Conservation (phyloP, 2,329 filamentous ascomycete genomes). For the Fusarium sp. region DNA sequence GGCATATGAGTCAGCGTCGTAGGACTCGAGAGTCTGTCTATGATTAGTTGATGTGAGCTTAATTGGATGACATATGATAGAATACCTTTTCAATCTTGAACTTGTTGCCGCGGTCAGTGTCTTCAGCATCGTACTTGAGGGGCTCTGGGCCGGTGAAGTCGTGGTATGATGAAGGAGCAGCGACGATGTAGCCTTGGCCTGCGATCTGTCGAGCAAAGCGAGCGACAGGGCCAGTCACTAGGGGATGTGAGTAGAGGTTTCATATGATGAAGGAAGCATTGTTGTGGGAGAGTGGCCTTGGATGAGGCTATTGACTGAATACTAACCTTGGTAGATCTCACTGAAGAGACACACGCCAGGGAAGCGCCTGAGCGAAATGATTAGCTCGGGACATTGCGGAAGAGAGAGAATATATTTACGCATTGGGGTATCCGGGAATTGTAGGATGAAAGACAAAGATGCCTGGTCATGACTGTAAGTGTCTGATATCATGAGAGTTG, state of each 20-base stretch:
- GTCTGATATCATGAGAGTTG: constrained; percentile 22
- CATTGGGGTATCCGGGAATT: constrained; percentile 86
- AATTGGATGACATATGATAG: not conserved
- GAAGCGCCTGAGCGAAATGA: constrained; percentile 64
- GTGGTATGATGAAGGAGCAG: constrained; percentile 90
- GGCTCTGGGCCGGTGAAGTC: constrained; percentile 90
- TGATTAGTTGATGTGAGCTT: not conserved
- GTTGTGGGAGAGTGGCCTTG: not conserved
- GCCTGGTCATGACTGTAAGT: constrained; percentile 61
- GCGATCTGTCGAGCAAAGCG: constrained; percentile 93
- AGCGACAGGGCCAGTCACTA: constrained; percentile 89
- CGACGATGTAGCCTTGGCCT: constrained; percentile 92
- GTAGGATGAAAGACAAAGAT: constrained; percentile 90
- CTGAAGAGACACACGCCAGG: constrained; percentile 90
- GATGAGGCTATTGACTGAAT: constrained; percentile 50
- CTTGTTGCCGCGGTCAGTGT: constrained; percentile 87
- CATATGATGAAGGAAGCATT: not conserved
- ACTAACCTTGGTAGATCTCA: constrained; percentile 93
- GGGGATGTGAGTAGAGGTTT: not conserved
- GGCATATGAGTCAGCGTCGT: constrained; percentile 80
- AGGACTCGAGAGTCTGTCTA: constrained; percentile 78
- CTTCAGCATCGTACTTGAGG: constrained; percentile 85
- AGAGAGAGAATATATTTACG: constrained; percentile 60
- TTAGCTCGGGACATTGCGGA: constrained; percentile 8
- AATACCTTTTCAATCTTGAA: constrained; percentile 83